Evolutionary conservation across 2,329 filamentous ascomycete genomes (phyloP).

Genomic region (Endocalyx cinctus): DNA sequence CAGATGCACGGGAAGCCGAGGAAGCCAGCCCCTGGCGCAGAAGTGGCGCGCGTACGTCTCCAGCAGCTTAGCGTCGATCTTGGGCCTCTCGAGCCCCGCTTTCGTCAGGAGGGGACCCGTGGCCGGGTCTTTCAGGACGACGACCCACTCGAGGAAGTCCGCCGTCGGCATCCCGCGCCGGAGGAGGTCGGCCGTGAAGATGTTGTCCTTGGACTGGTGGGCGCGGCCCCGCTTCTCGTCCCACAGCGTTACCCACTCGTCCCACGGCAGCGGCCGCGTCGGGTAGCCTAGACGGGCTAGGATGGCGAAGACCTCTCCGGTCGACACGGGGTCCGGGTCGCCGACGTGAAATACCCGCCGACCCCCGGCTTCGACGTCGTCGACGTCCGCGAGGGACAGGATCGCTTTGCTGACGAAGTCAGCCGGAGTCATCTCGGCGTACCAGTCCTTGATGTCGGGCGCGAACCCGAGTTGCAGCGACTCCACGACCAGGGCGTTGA

Average conservation of each 20-base stretch:
- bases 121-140: slow-evolving; percentile 66
- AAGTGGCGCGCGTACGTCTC: slow-evolving; percentile 77
- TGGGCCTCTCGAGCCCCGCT: slow-evolving; percentile 57
- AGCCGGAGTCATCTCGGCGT: slow-evolving; percentile 78
- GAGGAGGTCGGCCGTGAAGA: slow-evolving; percentile 74
- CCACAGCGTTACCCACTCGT: slow-evolving; percentile 73
- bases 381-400: slow-evolving; percentile 62
- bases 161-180: slow-evolving; percentile 75
- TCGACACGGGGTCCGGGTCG: slow-evolving; percentile 66
- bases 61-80: slow-evolving; percentile 65
- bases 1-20: slow-evolving; percentile 58
- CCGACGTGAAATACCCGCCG: slow-evolving; percentile 71
- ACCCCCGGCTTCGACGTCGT: slow-evolving; percentile 49
- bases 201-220: slow-evolving; percentile 63
- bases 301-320: slow-evolving; percentile 58
- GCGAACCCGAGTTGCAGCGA: slow-evolving; percentile 68
- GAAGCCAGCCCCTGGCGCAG: slow-evolving; percentile 74
- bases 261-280: slow-evolving; percentile 62
- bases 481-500: slow-evolving; percentile 73
- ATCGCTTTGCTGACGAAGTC: slow-evolving; percentile 77
- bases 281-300: slow-evolving; percentile 65
- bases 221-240: slow-evolving; percentile 61
- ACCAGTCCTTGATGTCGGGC: slow-evolving; percentile 70
- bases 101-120: slow-evolving; percentile 56
- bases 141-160: slow-evolving; percentile 65